These are phyloP conservation scores for Picochlorum costavermella DNA, from an alignment of 139 green algal species.

Conservation along the genomic window DNA sequence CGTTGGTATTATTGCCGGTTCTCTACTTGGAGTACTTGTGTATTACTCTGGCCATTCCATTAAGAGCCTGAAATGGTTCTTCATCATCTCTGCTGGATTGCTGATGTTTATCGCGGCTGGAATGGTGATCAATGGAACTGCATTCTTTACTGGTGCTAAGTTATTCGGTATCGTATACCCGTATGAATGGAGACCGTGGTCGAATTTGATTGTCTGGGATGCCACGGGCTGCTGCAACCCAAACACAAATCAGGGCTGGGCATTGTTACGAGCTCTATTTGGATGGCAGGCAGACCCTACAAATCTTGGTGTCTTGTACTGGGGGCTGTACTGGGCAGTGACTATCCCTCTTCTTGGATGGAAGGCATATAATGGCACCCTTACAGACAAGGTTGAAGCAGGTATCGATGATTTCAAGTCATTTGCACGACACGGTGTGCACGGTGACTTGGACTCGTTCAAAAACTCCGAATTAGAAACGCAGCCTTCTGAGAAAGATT, in stretches of 20 bases:
- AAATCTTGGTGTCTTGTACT: slow-evolving; percentile 25
- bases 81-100: slow-evolving; percentile 31
- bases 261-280: slow-evolving; percentile 39
- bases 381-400: slow-evolving; percentile 22
- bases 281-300: slow-evolving; percentile 34
- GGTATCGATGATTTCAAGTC: slow-evolving; percentile 7
- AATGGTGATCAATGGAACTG: slow-evolving; percentile 21
- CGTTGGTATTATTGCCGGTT: slow-evolving; percentile 35
- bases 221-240: slow-evolving; percentile 30
- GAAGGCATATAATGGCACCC: slow-evolving; percentile 18
- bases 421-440: not conserved
- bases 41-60: slow-evolving; percentile 43
- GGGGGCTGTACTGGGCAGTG: slow-evolving; percentile 27
- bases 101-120: slow-evolving; percentile 44
- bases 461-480: too few species aligned
- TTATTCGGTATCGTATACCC: slow-evolving; percentile 36
- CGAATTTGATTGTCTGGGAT: slow-evolving; percentile 38
- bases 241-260: slow-evolving; percentile 34
- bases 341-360: slow-evolving; percentile 8
- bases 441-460: not conserved
- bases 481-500: too few species aligned
- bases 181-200: slow-evolving; percentile 26
- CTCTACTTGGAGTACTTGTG: slow-evolving; percentile 24
- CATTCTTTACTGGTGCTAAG: slow-evolving; percentile 22
- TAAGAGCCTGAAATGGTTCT: slow-evolving; percentile 44